Evolutionary conservation across 1,284 basidiomycete species (phyloP).

Genomic region (Cutaneotrichosporon sp.): DNA sequence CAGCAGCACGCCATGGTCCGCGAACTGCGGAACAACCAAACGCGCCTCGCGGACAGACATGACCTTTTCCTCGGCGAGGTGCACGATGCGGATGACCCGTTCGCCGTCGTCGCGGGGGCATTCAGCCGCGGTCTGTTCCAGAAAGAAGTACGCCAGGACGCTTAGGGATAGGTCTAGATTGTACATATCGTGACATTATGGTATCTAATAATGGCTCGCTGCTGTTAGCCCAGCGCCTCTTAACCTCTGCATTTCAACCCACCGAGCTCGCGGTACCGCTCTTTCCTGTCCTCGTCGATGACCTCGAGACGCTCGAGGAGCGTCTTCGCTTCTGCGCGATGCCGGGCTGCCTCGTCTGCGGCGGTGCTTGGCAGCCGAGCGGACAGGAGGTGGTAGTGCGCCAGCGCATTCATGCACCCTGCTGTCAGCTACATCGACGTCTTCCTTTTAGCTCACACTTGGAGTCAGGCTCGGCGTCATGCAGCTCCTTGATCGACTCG

Average conservation of each 20-base stretch:
- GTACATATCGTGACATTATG: constrained; percentile 1
- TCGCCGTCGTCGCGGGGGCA: constrained; percentile 70
- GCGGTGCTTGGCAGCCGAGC: constrained; percentile 13
- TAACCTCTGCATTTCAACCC: neutral
- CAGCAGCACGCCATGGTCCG: constrained; percentile 80
- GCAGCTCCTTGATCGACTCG: constrained; percentile 71
- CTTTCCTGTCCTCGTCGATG: constrained; percentile 43
- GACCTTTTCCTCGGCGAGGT: constrained; percentile 84
- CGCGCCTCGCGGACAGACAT: constrained; percentile 73
- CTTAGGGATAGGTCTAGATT: neutral
- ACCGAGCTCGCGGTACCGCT: constrained; percentile 45
- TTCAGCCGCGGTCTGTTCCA: constrained; percentile 64
- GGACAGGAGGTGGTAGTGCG: constrained; percentile 59
- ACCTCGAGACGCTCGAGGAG: constrained; percentile 36
- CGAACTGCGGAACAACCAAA: constrained; percentile 79
- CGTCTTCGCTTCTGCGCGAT: constrained; percentile 27
- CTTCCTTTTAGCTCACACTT: constrained; percentile 63
- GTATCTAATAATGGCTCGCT: constrained; percentile 10
- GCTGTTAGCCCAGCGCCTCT: constrained; percentile 1
- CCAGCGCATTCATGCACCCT: constrained; percentile 93
- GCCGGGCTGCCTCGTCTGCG: constrained; percentile 4
- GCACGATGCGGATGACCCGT: constrained; percentile 75
- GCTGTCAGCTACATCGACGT: constrained; percentile 5
- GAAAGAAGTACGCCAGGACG: constrained; percentile 13
- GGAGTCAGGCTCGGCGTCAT: constrained; percentile 84